Base-by-base conservation (phyloP, 805 yeast species). In the Cyberlindnera misumaiensis region DNA sequence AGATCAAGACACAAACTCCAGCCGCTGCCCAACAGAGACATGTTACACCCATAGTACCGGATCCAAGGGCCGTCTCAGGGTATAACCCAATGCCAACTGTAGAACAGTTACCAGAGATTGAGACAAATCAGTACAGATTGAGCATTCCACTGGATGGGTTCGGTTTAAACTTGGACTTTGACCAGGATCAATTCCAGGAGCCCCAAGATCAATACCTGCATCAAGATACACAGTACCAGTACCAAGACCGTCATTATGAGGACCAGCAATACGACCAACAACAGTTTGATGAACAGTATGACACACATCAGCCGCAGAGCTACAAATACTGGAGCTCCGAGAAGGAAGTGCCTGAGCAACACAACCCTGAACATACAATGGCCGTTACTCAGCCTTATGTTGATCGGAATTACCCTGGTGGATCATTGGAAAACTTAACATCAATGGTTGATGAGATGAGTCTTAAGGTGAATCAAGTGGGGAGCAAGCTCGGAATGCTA, bases 381-480 rank as follows among this genome's bases (percentile, higher is more conserved):
- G 30, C 35, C 32, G 24, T 38, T 36, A 8, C 27, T 11, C 31
- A 26, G 30, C 14, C 25, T 12, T 17, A 27, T 11, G 15, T 26
- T 4, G 37, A 35, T 4, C 18, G 28, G 9, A 11, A 20, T 11
- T 15, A 12, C 18, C 5, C 11, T 5, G 28, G 26, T 27, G 46
- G 38, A 1, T 45, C 56, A 0, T 50, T 61, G 18, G 62, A 60
- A 22, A 63, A 56, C 28, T 37, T 68, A 33, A 52, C 52, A 4
- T 51, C 55, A 12, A 60, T 64, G 63, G 64, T 64, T 17, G 66
- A 63, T 34, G 49, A 60, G n/a, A 37, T 53, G 39, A 36, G 53
- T 12, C 47, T 63, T 1, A 52, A 52, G 32, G 56, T 55, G 17
- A 43, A 46, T 27, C 35, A 50, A 7, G 55, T 52, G 11, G 53